Base-by-base conservation (phyloP, 805 yeast genomes). In the Kurtzmaniella fragi region DNA sequence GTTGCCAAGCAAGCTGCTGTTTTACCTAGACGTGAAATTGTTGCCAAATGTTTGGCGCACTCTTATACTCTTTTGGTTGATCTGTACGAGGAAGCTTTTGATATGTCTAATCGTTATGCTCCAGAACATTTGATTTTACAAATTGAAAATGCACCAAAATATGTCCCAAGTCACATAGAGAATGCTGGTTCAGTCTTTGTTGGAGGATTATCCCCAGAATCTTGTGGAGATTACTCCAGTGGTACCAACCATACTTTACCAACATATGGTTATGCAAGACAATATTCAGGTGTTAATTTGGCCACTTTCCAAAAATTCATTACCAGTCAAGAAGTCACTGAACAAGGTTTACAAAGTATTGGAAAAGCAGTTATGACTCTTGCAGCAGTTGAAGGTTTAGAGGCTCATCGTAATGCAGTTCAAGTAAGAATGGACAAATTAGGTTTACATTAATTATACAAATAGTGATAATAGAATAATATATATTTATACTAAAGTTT, bases 231-330 rank as follows among this genome's bases (percentile, higher is more conserved):
- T 67, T 93, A 93, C 68, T 90, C 97, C 0, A 78, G 90, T 44
- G 99, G 99, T 60, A 93, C 99, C 4, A 93, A 93, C 73, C 99
- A 93, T 68, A 93, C 99, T 0, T 75, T 93, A 53, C 99, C 99
- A 42, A 93, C 99, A 0, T 93, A 93, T 57, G 99, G 99, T 37
- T 93, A 91, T 57, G 98, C 99, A 32, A 83, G 89, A 68, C 95
- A 88, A 77, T 93, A 93, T 68, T 82, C 95, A 48, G 99, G 99
- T 45, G 97, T 90, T 40, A 93, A 93, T 69, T 93, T 98, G 17
- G 82, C 89, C 37, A 89, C 97, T 0, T 93, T 87, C 80, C 95
- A 86, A 64, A 93, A 93, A 65, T 89, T 85, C 67, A 84, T 93
- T 55, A 93, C 99, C 9, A 77, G 95, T 23, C 99, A 93, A 69